These are phyloP conservation scores for Aquilaria malaccensis DNA, from an alignment of 345 rosid species.

Conservation along the genomic window DNA sequence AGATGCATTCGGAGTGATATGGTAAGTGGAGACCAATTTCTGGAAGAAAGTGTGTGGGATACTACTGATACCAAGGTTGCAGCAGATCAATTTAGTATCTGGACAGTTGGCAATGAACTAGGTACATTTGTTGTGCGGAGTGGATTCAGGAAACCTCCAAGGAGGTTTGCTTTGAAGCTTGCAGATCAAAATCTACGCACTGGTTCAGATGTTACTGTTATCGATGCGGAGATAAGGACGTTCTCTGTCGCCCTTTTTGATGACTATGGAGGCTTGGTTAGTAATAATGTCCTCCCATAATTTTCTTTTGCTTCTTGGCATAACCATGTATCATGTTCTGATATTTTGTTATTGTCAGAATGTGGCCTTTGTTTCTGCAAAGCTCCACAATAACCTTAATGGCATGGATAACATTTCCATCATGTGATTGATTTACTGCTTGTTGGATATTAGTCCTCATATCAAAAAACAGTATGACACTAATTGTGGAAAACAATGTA, in stretches of 20 bases:
- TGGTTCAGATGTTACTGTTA: constrained; percentile 63
- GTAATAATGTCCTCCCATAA: constrained; percentile 15
- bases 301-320: not conserved
- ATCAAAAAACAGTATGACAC: no score
- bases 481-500: no score
- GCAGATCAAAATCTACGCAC: constrained; percentile 54
- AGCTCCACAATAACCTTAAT: no score
- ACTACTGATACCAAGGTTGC: constrained; percentile 55
- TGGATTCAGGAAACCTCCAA: constrained; percentile 87
- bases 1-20: constrained; percentile 84
- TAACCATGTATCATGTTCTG: no score
- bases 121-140: constrained; percentile 79
- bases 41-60: constrained; percentile 92
- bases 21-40: constrained; percentile 77
- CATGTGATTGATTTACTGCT: no score
- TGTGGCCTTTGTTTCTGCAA: no score
- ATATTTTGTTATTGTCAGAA: no score
- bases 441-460: no score
- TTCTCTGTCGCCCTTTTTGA: constrained; percentile 92
- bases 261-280: constrained; percentile 96
- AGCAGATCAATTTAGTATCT: constrained; percentile 75
- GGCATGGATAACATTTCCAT: no score
- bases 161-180: constrained; percentile 85
- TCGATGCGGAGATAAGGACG: constrained; percentile 68
- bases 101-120: constrained; percentile 68